Percentiles rank a stretch among this genome's conserved stretches.
phyloP scores from a whole-genome alignment of 2,329 filamentous ascomycete genomes.

The Penicillium verrucosum region DNA sequence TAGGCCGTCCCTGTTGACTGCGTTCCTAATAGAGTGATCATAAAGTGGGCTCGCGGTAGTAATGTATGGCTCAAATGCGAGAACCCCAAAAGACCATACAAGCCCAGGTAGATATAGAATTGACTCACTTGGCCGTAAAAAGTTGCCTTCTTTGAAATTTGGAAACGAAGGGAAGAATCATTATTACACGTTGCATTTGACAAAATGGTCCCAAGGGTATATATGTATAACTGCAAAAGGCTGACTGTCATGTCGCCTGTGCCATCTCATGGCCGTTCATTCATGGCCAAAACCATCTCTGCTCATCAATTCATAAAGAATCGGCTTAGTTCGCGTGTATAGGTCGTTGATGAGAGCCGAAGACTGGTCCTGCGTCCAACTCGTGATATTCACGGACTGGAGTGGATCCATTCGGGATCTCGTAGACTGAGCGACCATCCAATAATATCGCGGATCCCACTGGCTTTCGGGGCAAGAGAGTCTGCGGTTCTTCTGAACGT shows the following conservation, averaged over 20 bases:
- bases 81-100: background rate
- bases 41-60: too few species aligned
- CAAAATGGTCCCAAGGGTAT: background rate
- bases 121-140: background rate
- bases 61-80: background rate
- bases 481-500: background rate
- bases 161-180: background rate
- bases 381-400: slow-evolving; percentile 17
- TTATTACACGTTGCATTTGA: background rate
- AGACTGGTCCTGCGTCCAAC: slow-evolving; percentile 18
- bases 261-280: background rate
- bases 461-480: slow-evolving; percentile 15
- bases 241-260: background rate
- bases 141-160: background rate
- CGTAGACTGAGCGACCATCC: slow-evolving; percentile 19
- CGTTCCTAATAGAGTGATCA: background rate
- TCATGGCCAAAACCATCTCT: background rate
- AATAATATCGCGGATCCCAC: slow-evolving; percentile 11
- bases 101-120: background rate
- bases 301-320: background rate
- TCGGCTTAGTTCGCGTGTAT: slow-evolving; percentile 9
- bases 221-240: background rate
- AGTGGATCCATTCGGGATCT: slow-evolving; percentile 9
- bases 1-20: background rate
- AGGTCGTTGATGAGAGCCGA: slow-evolving; percentile 17